phyloP scores from a whole-genome alignment of 1,284 basidiomycete genomes.

The Microstroma glucosiphilum region DNA sequence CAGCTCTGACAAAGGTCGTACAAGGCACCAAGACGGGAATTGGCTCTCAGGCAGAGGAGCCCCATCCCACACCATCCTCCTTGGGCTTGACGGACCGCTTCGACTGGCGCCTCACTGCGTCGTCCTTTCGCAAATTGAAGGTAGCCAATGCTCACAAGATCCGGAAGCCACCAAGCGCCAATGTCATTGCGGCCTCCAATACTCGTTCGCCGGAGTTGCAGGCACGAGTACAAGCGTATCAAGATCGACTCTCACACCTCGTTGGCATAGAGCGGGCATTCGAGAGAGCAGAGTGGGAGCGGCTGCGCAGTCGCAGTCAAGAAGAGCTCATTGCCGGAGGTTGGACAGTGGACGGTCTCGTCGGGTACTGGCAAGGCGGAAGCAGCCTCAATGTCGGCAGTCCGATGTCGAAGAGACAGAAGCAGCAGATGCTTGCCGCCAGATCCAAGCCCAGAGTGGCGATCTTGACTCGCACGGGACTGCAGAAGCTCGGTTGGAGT shows the following conservation, averaged over 20 bases:
- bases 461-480: not conserved
- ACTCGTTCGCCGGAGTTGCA: not conserved
- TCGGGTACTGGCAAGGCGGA: constrained; percentile 5
- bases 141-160: not conserved
- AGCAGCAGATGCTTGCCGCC: not conserved
- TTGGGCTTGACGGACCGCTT: not conserved
- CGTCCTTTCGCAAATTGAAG: not conserved
- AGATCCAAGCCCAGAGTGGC: not conserved
- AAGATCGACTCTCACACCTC: not conserved
- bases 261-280: not conserved
- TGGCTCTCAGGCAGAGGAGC: too few relatives aligned
- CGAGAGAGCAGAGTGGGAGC: constrained; percentile 5
- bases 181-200: not conserved
- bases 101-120: constrained; percentile 3
- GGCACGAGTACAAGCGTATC: not conserved
- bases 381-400: not conserved
- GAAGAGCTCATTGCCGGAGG: not conserved
- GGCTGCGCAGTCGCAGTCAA: not conserved
- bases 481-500: constrained; percentile 13
- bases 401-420: not conserved
- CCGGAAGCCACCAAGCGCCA: not conserved
- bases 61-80: not conserved
- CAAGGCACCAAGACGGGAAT: too few relatives aligned
- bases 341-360: not conserved
- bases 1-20: too few relatives aligned